A percentile compares a stretch with the other conserved stretches of the same genome.
Evolutionary conservation across 257 asterid genomes (phyloP).

Genomic region (Marsdenia floribunda): DNA sequence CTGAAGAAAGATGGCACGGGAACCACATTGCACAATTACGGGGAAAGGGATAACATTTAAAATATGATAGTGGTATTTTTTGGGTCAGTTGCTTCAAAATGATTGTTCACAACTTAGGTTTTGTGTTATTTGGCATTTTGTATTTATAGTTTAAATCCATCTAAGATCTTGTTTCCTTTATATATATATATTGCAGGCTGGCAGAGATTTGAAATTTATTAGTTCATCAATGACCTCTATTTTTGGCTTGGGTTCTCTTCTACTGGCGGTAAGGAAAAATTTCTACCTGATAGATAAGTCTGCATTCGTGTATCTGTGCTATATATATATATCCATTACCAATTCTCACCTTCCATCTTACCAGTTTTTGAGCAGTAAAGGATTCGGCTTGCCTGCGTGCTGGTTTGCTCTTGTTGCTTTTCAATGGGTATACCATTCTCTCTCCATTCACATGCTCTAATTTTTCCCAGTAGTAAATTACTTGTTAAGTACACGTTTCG

Average conservation of each 20-base stretch:
- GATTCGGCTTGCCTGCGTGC: constrained; percentile 73
- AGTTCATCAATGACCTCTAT: constrained; percentile 69
- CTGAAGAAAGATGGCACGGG: too few relatives aligned
- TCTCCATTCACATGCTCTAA: background rate
- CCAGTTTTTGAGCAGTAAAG: constrained; percentile 64
- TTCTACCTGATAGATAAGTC: background rate
- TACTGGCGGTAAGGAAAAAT: constrained; percentile 52
- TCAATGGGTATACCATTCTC: constrained; percentile 62
- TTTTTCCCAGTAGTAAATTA: background rate
- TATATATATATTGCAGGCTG: constrained; percentile 54
- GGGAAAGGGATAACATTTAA: too few relatives aligned
- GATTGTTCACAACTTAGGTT: background rate
- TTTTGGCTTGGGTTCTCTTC: constrained; percentile 57
- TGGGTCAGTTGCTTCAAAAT: background rate
- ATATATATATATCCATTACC: background rate
- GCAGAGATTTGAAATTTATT: constrained; percentile 83
- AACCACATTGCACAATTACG: too few relatives aligned
- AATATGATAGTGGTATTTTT: background rate
- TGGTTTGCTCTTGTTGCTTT: constrained; percentile 86
- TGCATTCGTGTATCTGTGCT: background rate
- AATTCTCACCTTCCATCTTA: background rate
- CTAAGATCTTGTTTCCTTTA: constrained; percentile 12
- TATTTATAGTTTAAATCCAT: constrained; percentile 4
- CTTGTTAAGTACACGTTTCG: background rate
- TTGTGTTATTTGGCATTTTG: too few relatives aligned